phyloP scores from a whole-genome alignment of 495 filamentous ascomycete species.

The Penicillium waksmanii region DNA sequence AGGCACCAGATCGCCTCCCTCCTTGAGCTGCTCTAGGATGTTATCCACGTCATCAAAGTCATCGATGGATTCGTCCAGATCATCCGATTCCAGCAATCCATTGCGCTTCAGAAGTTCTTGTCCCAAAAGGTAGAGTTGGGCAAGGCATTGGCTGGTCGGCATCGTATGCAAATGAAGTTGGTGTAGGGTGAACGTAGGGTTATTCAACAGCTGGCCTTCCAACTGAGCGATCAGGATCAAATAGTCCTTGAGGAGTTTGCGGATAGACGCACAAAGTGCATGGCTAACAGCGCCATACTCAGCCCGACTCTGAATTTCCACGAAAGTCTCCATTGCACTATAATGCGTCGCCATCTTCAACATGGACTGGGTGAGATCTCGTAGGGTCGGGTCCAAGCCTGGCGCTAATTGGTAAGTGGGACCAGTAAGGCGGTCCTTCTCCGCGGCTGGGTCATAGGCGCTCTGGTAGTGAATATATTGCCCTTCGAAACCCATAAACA shows the following conservation, averaged over 20 bases:
- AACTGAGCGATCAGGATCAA: conserved; percentile 89
- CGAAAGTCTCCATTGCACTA: conserved; percentile 84
- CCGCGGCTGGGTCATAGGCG: conserved; percentile 77
- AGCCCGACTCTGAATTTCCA: conserved; percentile 89
- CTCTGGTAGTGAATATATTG: conserved; percentile 89
- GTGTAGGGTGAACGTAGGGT: conserved; percentile 85
- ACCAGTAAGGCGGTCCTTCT: conserved; percentile 83
- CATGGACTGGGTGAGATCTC: conserved; percentile 85
- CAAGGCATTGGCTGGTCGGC: conserved; percentile 85
- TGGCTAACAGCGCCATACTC: conserved; percentile 97
- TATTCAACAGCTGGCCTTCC: conserved; percentile 87
- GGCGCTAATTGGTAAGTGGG: conserved; percentile 78
- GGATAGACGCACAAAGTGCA: conserved; percentile 88
- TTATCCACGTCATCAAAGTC: conserved; percentile 85
- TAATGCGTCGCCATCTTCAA: conserved; percentile 96
- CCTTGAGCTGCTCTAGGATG: conserved; percentile 77
- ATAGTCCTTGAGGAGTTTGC: conserved; percentile 91
- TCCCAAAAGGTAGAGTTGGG: conserved; percentile 82
- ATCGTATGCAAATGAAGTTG: conserved; percentile 89
- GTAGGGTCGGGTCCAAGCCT: conserved; percentile 87
- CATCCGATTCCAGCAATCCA: conserved; percentile 76
- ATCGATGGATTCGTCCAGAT: conserved; percentile 80
- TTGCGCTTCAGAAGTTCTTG: conserved; percentile 88
- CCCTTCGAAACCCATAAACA: conserved; percentile 98
- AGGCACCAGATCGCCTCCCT: conserved; percentile 75